Evolutionary conservation across 495 filamentous ascomycete species (phyloP).

Genomic region (Penicillium canariense): DNA sequence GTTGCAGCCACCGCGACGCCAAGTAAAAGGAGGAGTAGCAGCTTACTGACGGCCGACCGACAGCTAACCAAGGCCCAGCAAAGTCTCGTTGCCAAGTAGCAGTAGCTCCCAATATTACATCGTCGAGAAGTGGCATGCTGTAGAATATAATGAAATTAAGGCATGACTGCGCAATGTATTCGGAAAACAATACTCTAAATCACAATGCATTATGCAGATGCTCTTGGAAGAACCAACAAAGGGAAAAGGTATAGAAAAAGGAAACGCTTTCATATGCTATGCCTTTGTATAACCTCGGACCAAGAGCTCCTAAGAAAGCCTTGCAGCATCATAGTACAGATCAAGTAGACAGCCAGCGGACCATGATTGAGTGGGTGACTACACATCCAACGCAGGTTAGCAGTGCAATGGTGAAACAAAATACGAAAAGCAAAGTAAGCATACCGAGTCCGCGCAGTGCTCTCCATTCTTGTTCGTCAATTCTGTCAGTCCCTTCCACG

Average conservation of each 20-base stretch:
- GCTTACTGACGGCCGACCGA: too few relatives aligned
- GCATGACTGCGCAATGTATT: not conserved
- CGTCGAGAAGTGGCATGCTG: too few relatives aligned
- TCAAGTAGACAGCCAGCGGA: slow-evolving; percentile 91
- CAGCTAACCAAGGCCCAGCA: too few relatives aligned
- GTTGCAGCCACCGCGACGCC: too few relatives aligned
- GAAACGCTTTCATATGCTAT: slow-evolving; percentile 7
- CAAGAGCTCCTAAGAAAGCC: slow-evolving; percentile 20
- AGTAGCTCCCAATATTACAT: too few relatives aligned
- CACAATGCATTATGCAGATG: not conserved
- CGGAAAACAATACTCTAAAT: not conserved
- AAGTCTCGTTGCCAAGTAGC: too few relatives aligned
- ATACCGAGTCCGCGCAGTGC: slow-evolving; percentile 81
- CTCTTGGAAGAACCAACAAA: not conserved
- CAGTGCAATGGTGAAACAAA: not conserved
- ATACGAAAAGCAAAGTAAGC: slow-evolving; percentile 27
- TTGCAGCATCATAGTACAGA: slow-evolving; percentile 82
- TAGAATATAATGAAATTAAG: too few relatives aligned
- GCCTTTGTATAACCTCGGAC: not conserved
- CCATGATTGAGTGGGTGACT: slow-evolving; percentile 95
- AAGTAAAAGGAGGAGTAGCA: too few relatives aligned
- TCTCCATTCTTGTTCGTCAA: slow-evolving; percentile 86
- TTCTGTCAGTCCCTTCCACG: slow-evolving; percentile 92
- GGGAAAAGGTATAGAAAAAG: not conserved
- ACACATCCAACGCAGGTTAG: slow-evolving; percentile 8